Evolutionary conservation across 2,329 filamentous ascomycete genomes (phyloP).

Genomic region (Pseudonectria buxi): DNA sequence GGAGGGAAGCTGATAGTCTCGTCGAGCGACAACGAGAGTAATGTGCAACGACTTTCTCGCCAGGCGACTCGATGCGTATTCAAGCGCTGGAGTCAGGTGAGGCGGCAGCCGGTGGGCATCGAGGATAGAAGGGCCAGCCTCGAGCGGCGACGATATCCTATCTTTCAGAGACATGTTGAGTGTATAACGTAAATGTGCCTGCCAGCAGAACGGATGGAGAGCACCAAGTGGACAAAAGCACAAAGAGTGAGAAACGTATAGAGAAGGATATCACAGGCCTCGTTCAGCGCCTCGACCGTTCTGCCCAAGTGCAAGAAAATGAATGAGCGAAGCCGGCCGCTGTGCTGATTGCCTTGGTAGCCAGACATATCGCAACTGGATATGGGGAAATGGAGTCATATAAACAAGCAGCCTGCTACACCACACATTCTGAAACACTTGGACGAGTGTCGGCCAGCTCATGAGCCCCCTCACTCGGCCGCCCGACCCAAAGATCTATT

Average conservation of each 20-base stretch:
- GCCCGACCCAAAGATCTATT: too few species aligned
- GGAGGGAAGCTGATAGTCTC: conserved; percentile 49
- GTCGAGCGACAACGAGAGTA: conserved; percentile 50
- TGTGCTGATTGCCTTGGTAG: too few species aligned
- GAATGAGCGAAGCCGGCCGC: not conserved
- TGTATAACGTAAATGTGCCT: not conserved
- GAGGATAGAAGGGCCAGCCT: conserved; percentile 54
- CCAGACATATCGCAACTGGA: too few species aligned
- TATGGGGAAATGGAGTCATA: too few species aligned
- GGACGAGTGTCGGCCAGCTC: too few species aligned
- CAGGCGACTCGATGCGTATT: conserved; percentile 51
- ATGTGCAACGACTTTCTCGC: conserved; percentile 49
- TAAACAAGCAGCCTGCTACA: too few species aligned
- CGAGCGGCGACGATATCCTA: conserved; percentile 55
- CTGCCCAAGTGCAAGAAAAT: not conserved
- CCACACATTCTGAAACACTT: too few species aligned
- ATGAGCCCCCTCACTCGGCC: too few species aligned
- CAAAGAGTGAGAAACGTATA: not conserved
- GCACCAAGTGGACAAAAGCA: not conserved
- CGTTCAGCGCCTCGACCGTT: too few species aligned
- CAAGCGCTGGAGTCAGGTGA: conserved; percentile 48
- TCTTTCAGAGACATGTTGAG: conserved; percentile 43
- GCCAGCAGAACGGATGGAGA: too few species aligned
- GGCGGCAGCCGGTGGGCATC: conserved; percentile 51
- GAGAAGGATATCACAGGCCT: too few species aligned